Evolutionary conservation across 2,329 filamentous ascomycete species (phyloP), one percentile per base, ranked within the genome.

Genomic region (Cordyceps fumosorosea): DNA sequence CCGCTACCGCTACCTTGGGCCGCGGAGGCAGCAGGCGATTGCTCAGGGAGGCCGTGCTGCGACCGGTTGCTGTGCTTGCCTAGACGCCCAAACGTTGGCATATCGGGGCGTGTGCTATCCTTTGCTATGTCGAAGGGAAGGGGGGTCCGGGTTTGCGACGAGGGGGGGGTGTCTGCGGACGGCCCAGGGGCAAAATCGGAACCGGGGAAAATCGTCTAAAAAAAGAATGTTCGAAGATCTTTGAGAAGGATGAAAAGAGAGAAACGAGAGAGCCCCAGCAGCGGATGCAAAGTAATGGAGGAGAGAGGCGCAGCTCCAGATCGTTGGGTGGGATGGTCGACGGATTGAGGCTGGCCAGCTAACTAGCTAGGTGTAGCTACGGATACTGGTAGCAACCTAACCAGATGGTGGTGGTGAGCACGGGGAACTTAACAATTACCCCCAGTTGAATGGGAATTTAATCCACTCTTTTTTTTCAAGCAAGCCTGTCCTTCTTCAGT

Each of bases 1-100:
- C 47, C 58, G 57, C 29, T 37, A 29, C 47, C 58, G 57, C 29
- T 58, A 20, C 44, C 55, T n/a, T 61, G 58, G 14, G 51, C 51
- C 40, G 29, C 58, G 34, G 34, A 37, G 12, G 34, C 34, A 24
- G 44, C 29, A 42, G 45, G 69, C 71, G 74, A 73, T 68, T 75
- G 72, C 70, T 81, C 81, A 69, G 76, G 75, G 68, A 84, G 76
- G 66, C 79, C 78, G 70, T 82, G 81, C 75, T 84, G 82, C 72
- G 82, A 82, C 69, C 81, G 80, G 70, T 82, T 82, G 76, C 77
- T 79, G 73, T 82, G 78, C 76, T 77, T 83, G 71, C 79, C 77
- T 72, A 83, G 74, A 71, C 81, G 81, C 74, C 77, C 76, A 74
- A 84, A 84, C 73, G 74, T 74, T 69, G 78, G 80, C 81, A 84